Evolutionary conservation across 306 rosid species (phyloP).

Genomic region (Sesbania bispinosa): DNA sequence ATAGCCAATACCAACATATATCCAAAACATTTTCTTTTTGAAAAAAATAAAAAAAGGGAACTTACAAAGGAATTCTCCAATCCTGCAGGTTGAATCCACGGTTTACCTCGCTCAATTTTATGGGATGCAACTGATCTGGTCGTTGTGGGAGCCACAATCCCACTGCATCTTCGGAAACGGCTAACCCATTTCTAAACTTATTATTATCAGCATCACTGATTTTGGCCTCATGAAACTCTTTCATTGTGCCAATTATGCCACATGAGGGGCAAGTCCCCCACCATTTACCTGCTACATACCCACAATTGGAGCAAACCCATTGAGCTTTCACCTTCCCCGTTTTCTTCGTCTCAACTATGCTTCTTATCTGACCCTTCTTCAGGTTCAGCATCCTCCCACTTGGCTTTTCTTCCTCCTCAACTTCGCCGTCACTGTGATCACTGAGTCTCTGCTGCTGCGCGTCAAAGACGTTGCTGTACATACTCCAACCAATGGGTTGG

Average conservation of each 20-base stretch:
- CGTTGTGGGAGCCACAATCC: conserved; percentile 61
- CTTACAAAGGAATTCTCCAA: conserved; percentile 83
- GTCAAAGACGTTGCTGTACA: conserved; percentile 23
- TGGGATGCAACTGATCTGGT: conserved; percentile 40
- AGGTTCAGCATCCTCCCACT: conserved; percentile 5
- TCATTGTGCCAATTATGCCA: conserved; percentile 35
- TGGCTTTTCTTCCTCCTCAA: neutral
- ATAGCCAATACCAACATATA: neutral
- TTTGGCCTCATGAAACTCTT: conserved; percentile 40
- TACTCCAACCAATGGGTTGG: conserved; percentile 41
- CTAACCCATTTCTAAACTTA: conserved; percentile 31
- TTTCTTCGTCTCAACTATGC: conserved; percentile 23
- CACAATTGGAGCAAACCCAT: conserved; percentile 78
- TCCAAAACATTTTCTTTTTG: neutral
- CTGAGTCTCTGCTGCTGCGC: conserved; percentile 4
- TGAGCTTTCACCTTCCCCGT: conserved; percentile 44
- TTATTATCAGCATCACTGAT: neutral
- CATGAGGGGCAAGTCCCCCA: conserved; percentile 73
- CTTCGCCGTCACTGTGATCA: conserved; percentile 1
- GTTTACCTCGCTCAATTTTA: conserved; percentile 67
- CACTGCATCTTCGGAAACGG: conserved; percentile 45
- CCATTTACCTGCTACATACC: conserved; percentile 65
- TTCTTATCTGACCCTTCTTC: neutral
- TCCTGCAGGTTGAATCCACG: conserved; percentile 42
- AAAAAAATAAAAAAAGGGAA: neutral